Evolutionary conservation across 164 flowering plant species (phyloP).

Genomic region (Liriodendron chinense): DNA sequence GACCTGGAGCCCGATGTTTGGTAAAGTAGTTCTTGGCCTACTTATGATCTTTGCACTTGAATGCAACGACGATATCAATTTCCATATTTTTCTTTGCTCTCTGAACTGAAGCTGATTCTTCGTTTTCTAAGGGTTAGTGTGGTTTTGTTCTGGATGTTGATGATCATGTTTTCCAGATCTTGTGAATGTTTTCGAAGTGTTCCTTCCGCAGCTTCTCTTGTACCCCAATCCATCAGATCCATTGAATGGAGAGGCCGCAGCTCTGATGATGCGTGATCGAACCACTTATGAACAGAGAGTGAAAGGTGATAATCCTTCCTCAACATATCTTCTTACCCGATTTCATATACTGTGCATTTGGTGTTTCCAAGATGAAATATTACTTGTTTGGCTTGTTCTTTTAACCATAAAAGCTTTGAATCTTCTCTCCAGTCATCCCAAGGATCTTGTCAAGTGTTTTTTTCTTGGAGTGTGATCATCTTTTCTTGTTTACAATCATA

Average conservation of each 20-base stretch:
- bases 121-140: not conserved
- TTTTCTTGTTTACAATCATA: too few relatives aligned
- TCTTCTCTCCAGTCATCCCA: too few relatives aligned
- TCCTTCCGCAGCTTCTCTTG: conserved; percentile 94
- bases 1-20: conserved; percentile 99
- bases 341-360: too few relatives aligned
- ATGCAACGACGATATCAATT: not conserved
- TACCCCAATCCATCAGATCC: conserved; percentile 93
- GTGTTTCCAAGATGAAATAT: too few relatives aligned
- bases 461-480: too few relatives aligned
- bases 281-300: conserved; percentile 71
- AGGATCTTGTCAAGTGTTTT: too few relatives aligned
- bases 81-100: not conserved
- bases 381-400: too few relatives aligned
- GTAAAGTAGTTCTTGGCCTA: conserved; percentile 29
- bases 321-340: not conserved
- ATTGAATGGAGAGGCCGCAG: conserved; percentile 95
- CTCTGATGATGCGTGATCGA: conserved; percentile 88
- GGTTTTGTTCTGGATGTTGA: conserved; percentile 5
- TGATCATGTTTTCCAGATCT: conserved; percentile 48
- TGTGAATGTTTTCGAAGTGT: conserved; percentile 88
- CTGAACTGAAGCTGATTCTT: not conserved
- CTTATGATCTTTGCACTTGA: not conserved
- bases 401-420: too few relatives aligned
- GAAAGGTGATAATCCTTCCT: conserved; percentile 49